Evolutionary conservation across 2,329 filamentous ascomycete species (phyloP).

Genomic region (Knufia petricola): DNA sequence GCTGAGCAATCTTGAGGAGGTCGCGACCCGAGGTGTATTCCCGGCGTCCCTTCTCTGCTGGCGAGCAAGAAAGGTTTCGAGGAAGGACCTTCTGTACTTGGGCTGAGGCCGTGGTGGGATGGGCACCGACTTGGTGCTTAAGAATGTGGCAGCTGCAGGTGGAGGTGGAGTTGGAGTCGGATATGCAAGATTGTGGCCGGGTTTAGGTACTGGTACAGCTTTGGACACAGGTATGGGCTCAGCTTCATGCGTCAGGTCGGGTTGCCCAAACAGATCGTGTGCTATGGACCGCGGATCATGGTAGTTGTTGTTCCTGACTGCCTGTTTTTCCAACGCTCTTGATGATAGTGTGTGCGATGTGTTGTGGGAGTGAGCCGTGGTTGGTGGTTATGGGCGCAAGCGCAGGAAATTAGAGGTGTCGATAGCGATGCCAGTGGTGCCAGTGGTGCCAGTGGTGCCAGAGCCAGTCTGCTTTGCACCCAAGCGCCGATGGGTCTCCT

Average conservation of each 20-base stretch:
- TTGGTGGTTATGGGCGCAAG: constrained; percentile 9
- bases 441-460: constrained; percentile 3
- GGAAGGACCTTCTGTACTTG: constrained; percentile 18
- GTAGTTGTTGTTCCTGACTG: constrained; percentile 17
- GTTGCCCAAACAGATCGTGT: background rate
- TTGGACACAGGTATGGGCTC: too few relatives aligned
- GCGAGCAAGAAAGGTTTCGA: constrained; percentile 20
- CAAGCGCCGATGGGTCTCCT: background rate
- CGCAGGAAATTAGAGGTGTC: constrained; percentile 11
- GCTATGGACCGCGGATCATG: background rate
- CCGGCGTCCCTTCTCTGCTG: constrained; percentile 11
- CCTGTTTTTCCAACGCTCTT: constrained; percentile 31
- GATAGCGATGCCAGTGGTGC: background rate
- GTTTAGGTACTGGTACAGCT: too few relatives aligned
- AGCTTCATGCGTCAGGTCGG: background rate
- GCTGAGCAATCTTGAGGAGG: constrained; percentile 49
- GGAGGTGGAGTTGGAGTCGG: too few relatives aligned
- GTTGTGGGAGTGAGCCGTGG: constrained; percentile 17
- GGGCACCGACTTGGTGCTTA: background rate
- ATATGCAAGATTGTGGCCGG: too few relatives aligned
- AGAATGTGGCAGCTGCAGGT: background rate
- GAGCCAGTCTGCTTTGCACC: constrained; percentile 2
- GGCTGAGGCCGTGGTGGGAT: constrained; percentile 5
- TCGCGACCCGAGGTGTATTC: constrained; percentile 18
- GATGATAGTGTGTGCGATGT: constrained; percentile 26